Conservation (phyloP, 495 filamentous ascomycete genomes). For the Aspergillus bridgeri region DNA sequence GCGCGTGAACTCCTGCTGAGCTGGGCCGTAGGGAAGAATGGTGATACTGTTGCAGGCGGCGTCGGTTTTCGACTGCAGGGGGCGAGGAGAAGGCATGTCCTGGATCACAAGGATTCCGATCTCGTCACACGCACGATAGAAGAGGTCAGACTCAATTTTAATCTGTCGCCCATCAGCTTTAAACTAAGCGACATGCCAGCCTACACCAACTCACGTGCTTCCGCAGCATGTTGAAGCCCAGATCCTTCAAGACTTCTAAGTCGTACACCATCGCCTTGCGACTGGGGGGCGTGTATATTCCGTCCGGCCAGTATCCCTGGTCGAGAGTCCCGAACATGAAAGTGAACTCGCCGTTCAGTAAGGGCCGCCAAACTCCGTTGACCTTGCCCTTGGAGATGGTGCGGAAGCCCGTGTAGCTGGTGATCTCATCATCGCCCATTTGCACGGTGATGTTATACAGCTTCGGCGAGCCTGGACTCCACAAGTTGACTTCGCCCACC, state of each 20-base stretch:
- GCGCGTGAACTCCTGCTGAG: conserved; percentile 59
- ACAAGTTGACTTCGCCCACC: conserved; percentile 49
- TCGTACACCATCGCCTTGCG: conserved; percentile 64
- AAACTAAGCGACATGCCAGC: neutral
- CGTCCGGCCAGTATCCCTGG: conserved; percentile 69
- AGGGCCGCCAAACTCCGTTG: conserved; percentile 56
- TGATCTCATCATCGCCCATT: conserved; percentile 50
- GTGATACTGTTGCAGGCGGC: conserved; percentile 12
- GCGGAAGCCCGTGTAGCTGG: conserved; percentile 66
- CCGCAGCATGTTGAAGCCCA: conserved; percentile 65
- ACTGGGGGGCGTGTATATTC: conserved; percentile 57
- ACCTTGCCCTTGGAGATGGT: conserved; percentile 52
- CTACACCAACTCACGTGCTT: conserved; percentile 54
- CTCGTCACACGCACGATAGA: conserved; percentile 62
- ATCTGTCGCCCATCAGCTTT: conserved; percentile 40
- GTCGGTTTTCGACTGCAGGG: conserved; percentile 17
- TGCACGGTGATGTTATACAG: conserved; percentile 61
- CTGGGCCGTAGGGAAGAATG: conserved; percentile 38
- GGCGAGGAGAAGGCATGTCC: conserved; percentile 62
- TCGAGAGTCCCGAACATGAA: conserved; percentile 67
- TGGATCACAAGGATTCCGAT: conserved; percentile 63
- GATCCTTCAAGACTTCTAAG: conserved; percentile 53
- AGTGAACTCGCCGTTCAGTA: conserved; percentile 61
- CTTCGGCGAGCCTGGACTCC: conserved; percentile 58
- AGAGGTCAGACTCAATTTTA: conserved; percentile 64